Base-by-base conservation (phyloP, 176 grass and related monocot species). In the Poa annua region DNA sequence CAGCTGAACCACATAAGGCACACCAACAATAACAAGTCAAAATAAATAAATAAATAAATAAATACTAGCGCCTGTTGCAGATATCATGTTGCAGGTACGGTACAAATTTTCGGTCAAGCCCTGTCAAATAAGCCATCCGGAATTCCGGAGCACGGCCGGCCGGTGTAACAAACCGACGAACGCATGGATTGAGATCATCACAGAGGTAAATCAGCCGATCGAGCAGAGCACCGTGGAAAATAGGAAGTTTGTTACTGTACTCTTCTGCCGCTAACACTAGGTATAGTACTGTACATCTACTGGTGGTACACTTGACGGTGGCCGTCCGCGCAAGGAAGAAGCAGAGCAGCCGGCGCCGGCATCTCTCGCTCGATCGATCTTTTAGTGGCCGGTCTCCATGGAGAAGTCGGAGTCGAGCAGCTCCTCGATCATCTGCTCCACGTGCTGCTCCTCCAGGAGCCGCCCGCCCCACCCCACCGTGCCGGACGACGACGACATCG, bases 391-490 rank as follows among this genome's bases (percentile, higher is more conserved):
- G 32, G 93, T 90, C 80, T 98, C 96, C 92, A 98, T 95, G 51
- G 90, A 98, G 57, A 98, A 85, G 78, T 98, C 86, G 36, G 92
- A 93, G 76, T 98, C 96, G 6, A 98, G 72, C 54, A 98, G 79
- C 75, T 98, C 92, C 75, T 95, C 96, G 64, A 95, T 98, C 92
- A 98, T 98, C 82, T 98, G 96, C 63, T 95, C 92, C 47, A 98
- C 82, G 78, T 98, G 88, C 83, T 91, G 87, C 77, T 98, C 92
- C 79, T 98, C 96, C 0, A 95, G 88, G 21, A 79, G 80, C 54
- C 82, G 25, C 15, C 88, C 90, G 51, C 61, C 62, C 82, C 84
- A 69, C 21, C 70, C 85, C 8, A 21, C 39, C 13, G 12, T 25
- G 59, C 59, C 59, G 3, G 55, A 57, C 53, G 25, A 50, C 32